Percentiles rank a stretch among this genome's conserved stretches.
Evolutionary conservation across 169 alveolate species (phyloP).

Genomic region (Plasmodium fragile): DNA sequence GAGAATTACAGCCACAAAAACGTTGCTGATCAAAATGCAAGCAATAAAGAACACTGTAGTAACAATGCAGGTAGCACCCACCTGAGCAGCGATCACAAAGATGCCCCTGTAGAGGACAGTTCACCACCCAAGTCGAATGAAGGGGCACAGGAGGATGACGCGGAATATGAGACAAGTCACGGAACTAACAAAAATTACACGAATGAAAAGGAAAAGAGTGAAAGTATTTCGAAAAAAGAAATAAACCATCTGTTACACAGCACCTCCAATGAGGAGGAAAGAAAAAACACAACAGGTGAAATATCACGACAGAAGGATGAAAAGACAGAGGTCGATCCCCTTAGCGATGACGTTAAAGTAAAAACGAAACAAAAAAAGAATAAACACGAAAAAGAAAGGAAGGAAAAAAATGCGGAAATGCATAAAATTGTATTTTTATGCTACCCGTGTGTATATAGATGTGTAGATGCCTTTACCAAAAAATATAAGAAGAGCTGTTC

Average conservation of each 20-base stretch:
- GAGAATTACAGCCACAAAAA: not conserved
- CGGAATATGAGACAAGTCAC: not conserved
- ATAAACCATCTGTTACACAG: not conserved
- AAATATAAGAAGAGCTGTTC: conserved; percentile 53
- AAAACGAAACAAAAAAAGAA: conserved; percentile 39
- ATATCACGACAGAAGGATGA: not conserved
- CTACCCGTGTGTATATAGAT: conserved; percentile 71
- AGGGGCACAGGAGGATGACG: not conserved
- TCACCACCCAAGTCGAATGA: not conserved
- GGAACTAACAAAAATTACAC: not conserved
- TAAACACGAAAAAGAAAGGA: conserved; percentile 40
- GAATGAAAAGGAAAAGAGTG: not conserved
- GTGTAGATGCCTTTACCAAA: conserved; percentile 62
- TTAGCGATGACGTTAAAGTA: conserved; percentile 8
- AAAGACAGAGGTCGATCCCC: not conserved
- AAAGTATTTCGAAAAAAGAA: conserved; percentile 2
- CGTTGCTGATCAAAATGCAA: not conserved
- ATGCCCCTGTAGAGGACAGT: not conserved
- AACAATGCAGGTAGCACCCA: not conserved
- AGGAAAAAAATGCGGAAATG: conserved; percentile 10
- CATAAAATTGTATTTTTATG: conserved; percentile 69
- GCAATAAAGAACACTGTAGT: not conserved
- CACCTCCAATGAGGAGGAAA: not conserved
- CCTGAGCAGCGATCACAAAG: not conserved
- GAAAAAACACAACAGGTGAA: not conserved